phyloP scores from a whole-genome alignment of 2,329 filamentous ascomycete species.

The Fragosphaeria purpurea region DNA sequence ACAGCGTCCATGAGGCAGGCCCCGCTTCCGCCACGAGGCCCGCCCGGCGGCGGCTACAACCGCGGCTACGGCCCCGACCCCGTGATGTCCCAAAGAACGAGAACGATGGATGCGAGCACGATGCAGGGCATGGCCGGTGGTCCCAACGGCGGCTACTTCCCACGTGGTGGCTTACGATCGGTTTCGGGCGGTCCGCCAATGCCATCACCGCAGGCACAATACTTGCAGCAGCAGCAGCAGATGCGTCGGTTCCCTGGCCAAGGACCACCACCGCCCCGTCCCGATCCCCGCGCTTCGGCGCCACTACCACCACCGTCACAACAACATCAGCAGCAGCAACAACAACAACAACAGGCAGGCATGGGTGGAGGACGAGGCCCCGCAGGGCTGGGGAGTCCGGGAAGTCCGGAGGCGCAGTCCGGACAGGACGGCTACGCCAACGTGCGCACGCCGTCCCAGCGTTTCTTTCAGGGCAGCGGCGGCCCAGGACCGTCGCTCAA shows the following conservation, averaged over 20 bases:
- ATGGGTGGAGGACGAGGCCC: slow-evolving; percentile 1
- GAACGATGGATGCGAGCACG: slow-evolving; percentile 35
- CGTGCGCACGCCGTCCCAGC: slow-evolving; percentile 39
- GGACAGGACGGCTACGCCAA: slow-evolving; percentile 30
- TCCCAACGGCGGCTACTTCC: slow-evolving; percentile 35
- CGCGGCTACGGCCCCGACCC: slow-evolving; percentile 21
- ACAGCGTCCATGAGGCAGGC: slow-evolving; percentile 59
- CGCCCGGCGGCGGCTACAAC: slow-evolving; percentile 24
- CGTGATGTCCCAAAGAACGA: slow-evolving; percentile 24
- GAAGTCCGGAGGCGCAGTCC: neutral
- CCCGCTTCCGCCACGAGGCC: slow-evolving; percentile 50
- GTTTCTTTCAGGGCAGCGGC: slow-evolving; percentile 48
- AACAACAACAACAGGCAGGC: neutral
- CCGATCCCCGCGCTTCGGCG: slow-evolving; percentile 46
- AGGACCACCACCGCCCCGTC: slow-evolving; percentile 14
- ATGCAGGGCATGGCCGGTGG: slow-evolving; percentile 18
- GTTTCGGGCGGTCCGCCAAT: slow-evolving; percentile 38
- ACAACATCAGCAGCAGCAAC: too few relatives aligned
- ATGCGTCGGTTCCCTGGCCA: slow-evolving; percentile 36
- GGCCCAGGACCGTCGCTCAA: slow-evolving; percentile 63
- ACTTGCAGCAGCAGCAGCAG: slow-evolving; percentile 37
- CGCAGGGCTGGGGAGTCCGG: slow-evolving; percentile 14
- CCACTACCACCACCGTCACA: slow-evolving; percentile 29
- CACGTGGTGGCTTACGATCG: slow-evolving; percentile 35
- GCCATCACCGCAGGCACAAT: slow-evolving; percentile 33